Evolutionary conservation across 148 eudicot species (phyloP).

Genomic region (Camellia granthamiana): DNA sequence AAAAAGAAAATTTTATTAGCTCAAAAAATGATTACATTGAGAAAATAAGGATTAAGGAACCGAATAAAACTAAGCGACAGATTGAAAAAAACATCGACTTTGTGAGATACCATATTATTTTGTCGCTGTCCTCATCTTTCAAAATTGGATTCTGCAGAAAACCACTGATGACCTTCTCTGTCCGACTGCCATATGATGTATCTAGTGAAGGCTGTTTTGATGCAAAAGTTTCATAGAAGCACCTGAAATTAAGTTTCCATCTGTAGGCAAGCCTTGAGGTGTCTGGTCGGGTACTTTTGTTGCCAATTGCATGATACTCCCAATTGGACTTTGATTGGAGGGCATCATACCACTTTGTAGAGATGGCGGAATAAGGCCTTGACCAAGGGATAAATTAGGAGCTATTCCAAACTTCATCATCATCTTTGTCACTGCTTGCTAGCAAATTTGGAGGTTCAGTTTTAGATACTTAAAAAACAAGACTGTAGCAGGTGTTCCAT

Average conservation of each 20-base stretch:
- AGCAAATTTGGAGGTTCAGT: conserved; percentile 15
- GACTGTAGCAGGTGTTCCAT: neutral
- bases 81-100: neutral
- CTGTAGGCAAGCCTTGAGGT: conserved; percentile 28
- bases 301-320: conserved; percentile 38
- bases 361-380: conserved; percentile 61
- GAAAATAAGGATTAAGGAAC: no score
- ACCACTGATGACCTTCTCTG: conserved; percentile 56
- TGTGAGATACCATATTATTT: conserved; percentile 41
- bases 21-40: no score
- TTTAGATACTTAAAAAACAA: conserved; percentile 6
- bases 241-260: conserved; percentile 22
- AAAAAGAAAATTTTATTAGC: no score
- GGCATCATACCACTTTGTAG: conserved; percentile 52
- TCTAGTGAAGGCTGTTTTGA: conserved; percentile 36
- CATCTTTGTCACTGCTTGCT: conserved; percentile 60
- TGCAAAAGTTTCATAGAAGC: conserved; percentile 25
- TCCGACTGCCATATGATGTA: conserved; percentile 44
- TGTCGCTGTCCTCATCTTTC: conserved; percentile 34
- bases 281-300: conserved; percentile 25
- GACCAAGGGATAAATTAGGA: conserved; percentile 51
- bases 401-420: conserved; percentile 68
- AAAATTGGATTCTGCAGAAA: conserved; percentile 65
- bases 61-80: neutral
- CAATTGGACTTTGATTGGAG: conserved; percentile 49